Evolutionary conservation across 2,329 filamentous ascomycete genomes (phyloP).

Genomic region (Pseudopithomyces chartarum): DNA sequence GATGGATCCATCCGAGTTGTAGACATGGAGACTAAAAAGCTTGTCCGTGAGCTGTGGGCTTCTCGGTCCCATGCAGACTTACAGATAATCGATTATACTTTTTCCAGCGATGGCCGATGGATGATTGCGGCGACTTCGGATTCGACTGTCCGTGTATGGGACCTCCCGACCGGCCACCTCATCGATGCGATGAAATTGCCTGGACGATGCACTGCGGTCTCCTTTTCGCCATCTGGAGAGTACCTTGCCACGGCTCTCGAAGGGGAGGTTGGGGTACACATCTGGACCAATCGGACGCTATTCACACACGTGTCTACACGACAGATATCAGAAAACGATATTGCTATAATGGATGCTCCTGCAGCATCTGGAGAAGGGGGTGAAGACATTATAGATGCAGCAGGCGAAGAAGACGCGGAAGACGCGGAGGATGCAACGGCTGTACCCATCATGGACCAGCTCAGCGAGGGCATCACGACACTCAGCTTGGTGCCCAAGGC

Average conservation of each 20-base stretch:
- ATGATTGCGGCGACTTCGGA: constrained; percentile 86
- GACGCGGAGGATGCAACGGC: constrained; percentile 49
- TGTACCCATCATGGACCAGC: constrained; percentile 69
- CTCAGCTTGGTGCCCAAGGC: constrained; percentile 88
- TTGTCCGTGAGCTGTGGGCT: constrained; percentile 86
- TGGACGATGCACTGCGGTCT: constrained; percentile 78
- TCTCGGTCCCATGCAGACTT: constrained; percentile 56
- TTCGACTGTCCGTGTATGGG: constrained; percentile 84
- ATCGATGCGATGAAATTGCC: constrained; percentile 88
- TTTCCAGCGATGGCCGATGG: constrained; percentile 94
- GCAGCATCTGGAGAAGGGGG: constrained; percentile 84
- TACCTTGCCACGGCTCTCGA: constrained; percentile 90
- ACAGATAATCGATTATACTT: constrained; percentile 55
- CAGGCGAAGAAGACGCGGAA: constrained; percentile 65
- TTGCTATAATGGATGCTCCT: constrained; percentile 68
- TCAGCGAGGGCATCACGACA: constrained; percentile 82
- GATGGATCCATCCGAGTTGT: constrained; percentile 87
- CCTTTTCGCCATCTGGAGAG: constrained; percentile 89
- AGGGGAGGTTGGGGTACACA: constrained; percentile 81
- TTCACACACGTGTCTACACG: constrained; percentile 88
- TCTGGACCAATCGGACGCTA: constrained; percentile 93
- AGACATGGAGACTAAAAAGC: constrained; percentile 86
- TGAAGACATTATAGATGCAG: constrained; percentile 74
- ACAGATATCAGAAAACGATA: constrained; percentile 79
- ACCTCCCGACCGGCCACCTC: constrained; percentile 91